These are phyloP conservation scores for Corymbia citriodora DNA, from an alignment of 441 rosid genomes.

Conservation along the genomic window DNA sequence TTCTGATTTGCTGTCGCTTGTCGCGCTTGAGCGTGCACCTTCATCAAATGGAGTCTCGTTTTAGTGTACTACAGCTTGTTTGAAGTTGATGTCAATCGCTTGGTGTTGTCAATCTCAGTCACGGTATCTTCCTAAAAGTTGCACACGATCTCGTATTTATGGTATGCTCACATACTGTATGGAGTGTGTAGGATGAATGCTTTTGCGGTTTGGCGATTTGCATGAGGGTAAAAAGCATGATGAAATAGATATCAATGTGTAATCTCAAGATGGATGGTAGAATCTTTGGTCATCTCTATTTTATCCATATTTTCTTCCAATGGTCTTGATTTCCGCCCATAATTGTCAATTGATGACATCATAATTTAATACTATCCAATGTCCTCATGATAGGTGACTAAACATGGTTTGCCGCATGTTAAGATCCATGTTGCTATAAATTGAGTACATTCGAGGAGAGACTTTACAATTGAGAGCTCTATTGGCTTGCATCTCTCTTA, in stretches of 20 bases:
- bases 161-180: fast-evolving
- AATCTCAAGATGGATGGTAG: fast-evolving
- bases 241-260: fast-evolving
- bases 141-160: not conserved
- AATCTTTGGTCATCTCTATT: not conserved
- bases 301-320: not conserved
- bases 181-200: not conserved
- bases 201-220: not conserved
- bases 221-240: not conserved
- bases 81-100: not conserved
- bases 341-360: not conserved
- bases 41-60: too few species aligned
- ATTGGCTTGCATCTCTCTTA: too few species aligned
- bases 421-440: not conserved
- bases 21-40: not conserved
- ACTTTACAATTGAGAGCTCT: not conserved
- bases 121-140: not conserved
- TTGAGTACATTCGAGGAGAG: not conserved
- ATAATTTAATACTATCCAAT: not conserved
- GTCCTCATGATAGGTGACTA: not conserved
- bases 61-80: not conserved
- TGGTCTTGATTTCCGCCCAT: not conserved
- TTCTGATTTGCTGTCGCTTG: not conserved
- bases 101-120: not conserved
- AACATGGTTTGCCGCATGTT: not conserved